Base-by-base conservation (phyloP, 2,329 filamentous ascomycete species). In the Penicillium sp. region DNA sequence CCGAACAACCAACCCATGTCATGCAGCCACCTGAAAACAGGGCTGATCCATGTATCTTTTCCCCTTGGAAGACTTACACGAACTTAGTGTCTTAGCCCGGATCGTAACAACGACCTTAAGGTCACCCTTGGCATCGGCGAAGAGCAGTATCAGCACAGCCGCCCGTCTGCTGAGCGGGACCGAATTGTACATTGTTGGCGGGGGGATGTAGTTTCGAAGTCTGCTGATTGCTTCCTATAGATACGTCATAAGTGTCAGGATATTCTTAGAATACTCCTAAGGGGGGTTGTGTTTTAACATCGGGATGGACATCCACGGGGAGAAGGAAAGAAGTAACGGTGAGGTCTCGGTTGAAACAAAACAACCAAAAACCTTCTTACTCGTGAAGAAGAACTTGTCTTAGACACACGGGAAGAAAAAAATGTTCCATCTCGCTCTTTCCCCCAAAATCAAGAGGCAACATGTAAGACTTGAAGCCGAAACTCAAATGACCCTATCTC, bases 61-160 rank as follows among this genome's bases (percentile, higher is more conserved):
- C n/a, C n/a, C 17, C 27, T 21, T 6, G 5, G 31, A 19, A 58
- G 25, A 66, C 66, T 63, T 75, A 80, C 82, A 88, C 60, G 81
- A 85, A 68, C 80, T 83, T 58, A 87, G 71, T 31, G 81, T 83
- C 54, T 80, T 81, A 47, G 84, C 81, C 57, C 85, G 79, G 71
- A 87, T 86, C 3, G 85, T 88, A 52, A 88, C 77, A 17, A 87
- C 83, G 10, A 87, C 83, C 60, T 82, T 84, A 58, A 97, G 78
- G 65, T 96, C 89, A 41, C 93, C 93, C 61, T 83, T 81, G 43
- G 84, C 83, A 74, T 97, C 93, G 37, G 92, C 91, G 72, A 94
- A 97, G 1, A 97, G 83, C 52, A 97, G 82, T 49, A 97, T 83
- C 54, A 97, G 78, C 41, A 97, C 93, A 25, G 93, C 93, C 15